A percentile compares a stretch with the other conserved stretches of the same genome.
These are phyloP conservation scores for Aegilops bicornis DNA, from an alignment of 176 grass and related monocot species.

Conservation along the genomic window DNA sequence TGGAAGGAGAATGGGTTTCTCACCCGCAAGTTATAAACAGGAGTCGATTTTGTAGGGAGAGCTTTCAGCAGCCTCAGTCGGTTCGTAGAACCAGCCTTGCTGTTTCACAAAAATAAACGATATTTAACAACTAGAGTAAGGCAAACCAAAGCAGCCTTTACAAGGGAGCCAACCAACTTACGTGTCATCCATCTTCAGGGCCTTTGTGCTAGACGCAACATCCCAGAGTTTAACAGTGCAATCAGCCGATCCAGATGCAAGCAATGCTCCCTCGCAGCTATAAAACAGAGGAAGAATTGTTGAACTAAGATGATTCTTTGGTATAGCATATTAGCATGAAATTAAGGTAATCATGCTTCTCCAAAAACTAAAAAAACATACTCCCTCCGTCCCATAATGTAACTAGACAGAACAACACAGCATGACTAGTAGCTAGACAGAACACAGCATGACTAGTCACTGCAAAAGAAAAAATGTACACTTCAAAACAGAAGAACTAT, in stretches of 20 bases:
- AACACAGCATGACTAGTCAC: neutral
- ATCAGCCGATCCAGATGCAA: conserved; percentile 94
- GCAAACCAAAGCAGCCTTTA: neutral
- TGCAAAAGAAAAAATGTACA: neutral
- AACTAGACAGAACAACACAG: neutral
- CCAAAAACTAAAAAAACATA: neutral
- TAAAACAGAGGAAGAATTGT: neutral
- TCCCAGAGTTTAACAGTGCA: conserved; percentile 97
- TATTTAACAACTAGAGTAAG: neutral
- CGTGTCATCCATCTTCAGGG: conserved; percentile 73
- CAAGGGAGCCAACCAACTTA: conserved; percentile 29
- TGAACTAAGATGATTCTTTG: neutral
- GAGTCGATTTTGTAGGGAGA: conserved; percentile 89
- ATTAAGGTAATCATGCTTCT: neutral
- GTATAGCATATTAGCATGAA: neutral
- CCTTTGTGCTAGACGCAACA: conserved; percentile 73
- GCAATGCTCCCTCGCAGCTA: conserved; percentile 89
- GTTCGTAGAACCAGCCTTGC: conserved; percentile 65
- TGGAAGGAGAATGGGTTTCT: neutral
- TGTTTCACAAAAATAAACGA: conserved; percentile 27
- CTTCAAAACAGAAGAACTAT: neutral
- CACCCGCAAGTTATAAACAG: conserved; percentile 84
- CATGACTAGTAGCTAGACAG: neutral
- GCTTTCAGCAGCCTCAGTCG: conserved; percentile 71
- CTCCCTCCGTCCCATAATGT: neutral